Base-by-base conservation (phyloP, 768 basidiomycete genomes). In the Fomitopsis serialis region DNA sequence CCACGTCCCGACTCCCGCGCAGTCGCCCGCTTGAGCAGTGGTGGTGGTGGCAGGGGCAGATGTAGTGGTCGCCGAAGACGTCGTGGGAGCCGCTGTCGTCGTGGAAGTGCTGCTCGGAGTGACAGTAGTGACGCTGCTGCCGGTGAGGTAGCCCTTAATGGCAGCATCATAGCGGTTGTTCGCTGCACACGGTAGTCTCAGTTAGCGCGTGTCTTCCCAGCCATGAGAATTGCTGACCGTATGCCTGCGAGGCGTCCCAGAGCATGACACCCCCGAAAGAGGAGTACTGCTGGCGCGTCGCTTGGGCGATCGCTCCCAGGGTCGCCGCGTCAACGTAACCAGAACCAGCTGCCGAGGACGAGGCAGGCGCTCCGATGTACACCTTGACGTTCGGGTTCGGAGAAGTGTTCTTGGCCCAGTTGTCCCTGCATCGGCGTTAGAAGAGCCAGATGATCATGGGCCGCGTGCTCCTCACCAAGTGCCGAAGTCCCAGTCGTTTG, bases 321-420 rank as follows among this genome's bases (percentile, higher is more conserved):
- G 76, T 78, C 24, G 58, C 62, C 12, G 76, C 71, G 50, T 69
- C 63, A n/a, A 80, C 78, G 64, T 79, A 85, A n/a, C 84, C 84
- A 12, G 75, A 73, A 3, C 80, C 79, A 24, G 82, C 80, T 4
- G 83, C 82, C 1, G 74, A 66, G 23, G 70, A 68, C 9, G 82
- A 77, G 3, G 79, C 85, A 4, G 85, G 83, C 36, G 80, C 82
- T 45, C 83, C 84, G 50, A 87, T 78, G 67, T 79, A 85, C 19
- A 87, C 70, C 64, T 84, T 84, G 27, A 84, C 79, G 57, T 82
- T 77, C 54, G 69, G 72, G 70, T 84, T 85, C 0, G 77, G 76
- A 47, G 82, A 83, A 3, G 72, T 70, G 15, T 68, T 75, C 50
- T 78, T 77, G 23, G 85, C 84, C 84, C 82, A 85, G 63, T 74